Evolutionary conservation across 176 grass and related monocot genomes (phyloP).

Genomic region (Oryza nivara): DNA sequence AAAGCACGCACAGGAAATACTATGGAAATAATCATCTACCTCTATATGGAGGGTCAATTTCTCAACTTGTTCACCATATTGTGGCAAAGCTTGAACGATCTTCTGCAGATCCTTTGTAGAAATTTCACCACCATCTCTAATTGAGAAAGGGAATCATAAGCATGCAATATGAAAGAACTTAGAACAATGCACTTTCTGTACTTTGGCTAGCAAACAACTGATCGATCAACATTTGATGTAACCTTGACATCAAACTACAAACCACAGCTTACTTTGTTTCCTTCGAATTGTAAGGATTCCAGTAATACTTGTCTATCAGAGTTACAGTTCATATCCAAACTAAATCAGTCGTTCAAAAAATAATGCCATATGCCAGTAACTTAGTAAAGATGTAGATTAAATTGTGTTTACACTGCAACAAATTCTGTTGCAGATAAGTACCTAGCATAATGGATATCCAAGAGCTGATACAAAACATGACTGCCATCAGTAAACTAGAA

Average conservation of each 20-base stretch:
- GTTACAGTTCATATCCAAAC: neutral
- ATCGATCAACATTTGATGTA: slow-evolving; percentile 19
- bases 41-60: slow-evolving; percentile 94
- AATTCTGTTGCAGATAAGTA: slow-evolving; percentile 13
- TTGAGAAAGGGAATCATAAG: slow-evolving; percentile 47
- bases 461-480: slow-evolving; percentile 35
- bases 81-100: slow-evolving; percentile 94
- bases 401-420: slow-evolving; percentile 6
- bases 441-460: neutral
- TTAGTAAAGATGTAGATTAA: slow-evolving; percentile 1
- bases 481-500: slow-evolving; percentile 9
- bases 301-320: neutral
- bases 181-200: slow-evolving; percentile 4
- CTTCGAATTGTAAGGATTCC: neutral
- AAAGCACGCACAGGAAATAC: neutral
- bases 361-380: neutral
- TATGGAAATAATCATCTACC: slow-evolving; percentile 52
- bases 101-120: slow-evolving; percentile 94
- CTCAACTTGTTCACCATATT: slow-evolving; percentile 93
- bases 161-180: slow-evolving; percentile 16
- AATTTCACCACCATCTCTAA: slow-evolving; percentile 91
- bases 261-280: neutral
- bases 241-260: slow-evolving; percentile 19
- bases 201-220: slow-evolving; percentile 26
- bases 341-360: slow-evolving; percentile 8